Conservation (phyloP, 2,329 filamentous ascomycete genomes). For the Aspergillus sp. region DNA sequence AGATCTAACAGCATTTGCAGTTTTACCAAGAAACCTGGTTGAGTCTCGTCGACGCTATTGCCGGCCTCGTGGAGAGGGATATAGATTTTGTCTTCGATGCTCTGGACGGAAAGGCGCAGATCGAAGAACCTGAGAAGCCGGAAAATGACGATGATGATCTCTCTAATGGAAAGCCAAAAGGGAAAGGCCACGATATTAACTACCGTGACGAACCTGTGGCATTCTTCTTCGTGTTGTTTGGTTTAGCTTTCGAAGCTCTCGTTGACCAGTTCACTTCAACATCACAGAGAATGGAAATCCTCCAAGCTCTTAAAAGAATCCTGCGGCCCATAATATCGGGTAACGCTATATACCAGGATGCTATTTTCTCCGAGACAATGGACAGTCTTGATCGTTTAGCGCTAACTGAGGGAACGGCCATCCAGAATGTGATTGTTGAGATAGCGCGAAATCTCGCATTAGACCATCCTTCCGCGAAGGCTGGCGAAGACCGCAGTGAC, state of each 20-base stretch:
- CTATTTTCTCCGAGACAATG: conserved; percentile 96
- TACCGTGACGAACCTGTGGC: conserved; percentile 97
- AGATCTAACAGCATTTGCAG: conserved; percentile 25
- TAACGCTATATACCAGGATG: conserved; percentile 92
- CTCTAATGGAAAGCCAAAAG: conserved; percentile 30
- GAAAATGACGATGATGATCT: conserved; percentile 13
- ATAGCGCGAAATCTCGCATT: conserved; percentile 89
- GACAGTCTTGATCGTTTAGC: conserved; percentile 90
- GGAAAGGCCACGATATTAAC: conserved; percentile 79
- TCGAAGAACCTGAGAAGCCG: conserved; percentile 28
- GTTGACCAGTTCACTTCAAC: conserved; percentile 75
- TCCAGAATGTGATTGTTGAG: conserved; percentile 90
- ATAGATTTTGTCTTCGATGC: conserved; percentile 98
- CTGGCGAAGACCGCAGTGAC: conserved; percentile 64
- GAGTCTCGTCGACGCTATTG: conserved; percentile 94
- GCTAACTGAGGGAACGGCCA: conserved; percentile 82
- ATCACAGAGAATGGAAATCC: conserved; percentile 80
- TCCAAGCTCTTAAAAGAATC: conserved; percentile 92
- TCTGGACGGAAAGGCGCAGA: conserved; percentile 72
- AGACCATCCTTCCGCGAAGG: conserved; percentile 83
- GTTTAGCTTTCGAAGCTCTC: conserved; percentile 91
- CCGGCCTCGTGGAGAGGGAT: conserved; percentile 94
- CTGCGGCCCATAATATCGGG: conserved; percentile 90
- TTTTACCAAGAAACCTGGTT: conserved; percentile 99
- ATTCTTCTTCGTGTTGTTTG: conserved; percentile 98